Evolutionary conservation across 495 filamentous ascomycete species (phyloP).

Genomic region (Hypomontagnella monticulosa): DNA sequence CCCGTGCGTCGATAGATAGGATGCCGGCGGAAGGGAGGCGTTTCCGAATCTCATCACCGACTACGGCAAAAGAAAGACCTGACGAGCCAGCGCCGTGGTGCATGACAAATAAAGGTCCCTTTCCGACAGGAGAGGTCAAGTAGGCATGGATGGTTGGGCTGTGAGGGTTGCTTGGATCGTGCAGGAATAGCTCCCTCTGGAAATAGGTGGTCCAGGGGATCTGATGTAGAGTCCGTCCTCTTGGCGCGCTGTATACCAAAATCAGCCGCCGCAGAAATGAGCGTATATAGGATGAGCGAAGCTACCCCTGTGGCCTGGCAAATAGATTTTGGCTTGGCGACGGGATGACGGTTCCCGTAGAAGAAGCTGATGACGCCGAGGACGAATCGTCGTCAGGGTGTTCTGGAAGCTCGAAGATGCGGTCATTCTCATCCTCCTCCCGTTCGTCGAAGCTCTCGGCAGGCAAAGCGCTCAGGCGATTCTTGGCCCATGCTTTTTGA

Average conservation of each 20-base stretch:
- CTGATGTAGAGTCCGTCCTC: slow-evolving; percentile 58
- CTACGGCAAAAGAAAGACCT: slow-evolving; percentile 84
- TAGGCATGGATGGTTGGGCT: slow-evolving; percentile 81
- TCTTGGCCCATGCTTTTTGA: slow-evolving; percentile 83
- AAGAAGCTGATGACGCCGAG: slow-evolving; percentile 80
- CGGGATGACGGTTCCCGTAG: slow-evolving; percentile 87
- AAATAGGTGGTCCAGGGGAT: slow-evolving; percentile 93
- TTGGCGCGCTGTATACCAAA: slow-evolving; percentile 44
- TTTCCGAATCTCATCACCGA: slow-evolving; percentile 79
- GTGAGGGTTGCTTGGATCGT: slow-evolving; percentile 45
- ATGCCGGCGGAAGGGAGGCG: slow-evolving; percentile 82
- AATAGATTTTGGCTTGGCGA: slow-evolving; percentile 78
- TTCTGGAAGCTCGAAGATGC: slow-evolving; percentile 50
- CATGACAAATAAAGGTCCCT: slow-evolving; percentile 83
- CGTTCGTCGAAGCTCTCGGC: slow-evolving; percentile 59
- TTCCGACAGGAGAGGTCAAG: slow-evolving; percentile 69
- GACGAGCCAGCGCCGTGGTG: slow-evolving; percentile 94
- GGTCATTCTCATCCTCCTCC: slow-evolving; percentile 63
- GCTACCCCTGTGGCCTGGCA: slow-evolving; percentile 71
- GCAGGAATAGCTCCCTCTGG: slow-evolving; percentile 80
- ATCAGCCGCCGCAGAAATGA: slow-evolving; percentile 36
- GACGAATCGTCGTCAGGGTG: slow-evolving; percentile 75
- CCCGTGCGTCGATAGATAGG: slow-evolving; percentile 83
- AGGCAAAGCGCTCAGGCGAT: slow-evolving; percentile 74
- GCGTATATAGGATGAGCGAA: slow-evolving; percentile 35